These are phyloP conservation scores for Nepenthes mirabilis DNA, from an alignment of 148 eudicot genomes.

Conservation along the genomic window DNA sequence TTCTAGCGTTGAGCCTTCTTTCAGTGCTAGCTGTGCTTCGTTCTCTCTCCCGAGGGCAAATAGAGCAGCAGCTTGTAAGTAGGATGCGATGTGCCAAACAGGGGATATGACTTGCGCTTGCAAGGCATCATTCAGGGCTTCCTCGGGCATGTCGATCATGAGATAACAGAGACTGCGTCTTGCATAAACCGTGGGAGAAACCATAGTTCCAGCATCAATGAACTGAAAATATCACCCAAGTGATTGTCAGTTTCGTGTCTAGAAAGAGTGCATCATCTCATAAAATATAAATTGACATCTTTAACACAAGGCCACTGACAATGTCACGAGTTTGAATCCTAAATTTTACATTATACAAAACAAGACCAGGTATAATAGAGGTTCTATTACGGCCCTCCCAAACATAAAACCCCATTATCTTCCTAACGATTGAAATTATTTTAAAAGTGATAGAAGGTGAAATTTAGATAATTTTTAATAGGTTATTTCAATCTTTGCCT, in stretches of 20 bases:
- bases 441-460: too few species aligned
- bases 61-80: constrained; percentile 76
- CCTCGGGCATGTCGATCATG: constrained; percentile 70
- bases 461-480: too few species aligned
- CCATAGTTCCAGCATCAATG: constrained; percentile 78
- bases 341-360: too few species aligned
- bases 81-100: constrained; percentile 77
- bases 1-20: constrained; percentile 72
- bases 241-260: constrained; percentile 9
- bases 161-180: constrained; percentile 89
- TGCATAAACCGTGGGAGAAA: constrained; percentile 80
- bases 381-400: too few species aligned
- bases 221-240: constrained; percentile 37
- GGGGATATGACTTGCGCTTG: constrained; percentile 84
- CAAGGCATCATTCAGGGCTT: constrained; percentile 68
- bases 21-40: constrained; percentile 86
- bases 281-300: too few species aligned
- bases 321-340: too few species aligned
- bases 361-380: too few species aligned
- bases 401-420: too few species aligned
- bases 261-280: not conserved
- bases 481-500: too few species aligned
- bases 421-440: too few species aligned
- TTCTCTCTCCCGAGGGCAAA: constrained; percentile 61
- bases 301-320: not conserved